phyloP scores from a whole-genome alignment of 257 asterid species.

The Capsicum chinense region DNA sequence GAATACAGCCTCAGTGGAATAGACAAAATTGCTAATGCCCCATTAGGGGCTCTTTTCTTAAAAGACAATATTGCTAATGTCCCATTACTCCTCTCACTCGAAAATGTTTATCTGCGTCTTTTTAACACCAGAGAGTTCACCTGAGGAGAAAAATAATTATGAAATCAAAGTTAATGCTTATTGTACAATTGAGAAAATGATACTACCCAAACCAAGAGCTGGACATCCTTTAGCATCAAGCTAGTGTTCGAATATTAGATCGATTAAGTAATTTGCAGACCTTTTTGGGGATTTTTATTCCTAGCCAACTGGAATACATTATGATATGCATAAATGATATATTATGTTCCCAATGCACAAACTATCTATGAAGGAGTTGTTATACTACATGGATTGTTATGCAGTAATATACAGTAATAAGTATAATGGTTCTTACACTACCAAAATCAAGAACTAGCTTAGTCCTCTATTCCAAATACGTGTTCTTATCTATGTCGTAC shows the following conservation, averaged over 20 bases:
- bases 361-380: neutral
- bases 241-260: neutral
- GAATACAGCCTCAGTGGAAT: neutral
- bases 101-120: neutral
- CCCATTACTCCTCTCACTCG: neutral
- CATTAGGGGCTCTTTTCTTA: neutral
- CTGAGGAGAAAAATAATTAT: neutral
- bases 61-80: neutral
- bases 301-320: neutral
- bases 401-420: neutral
- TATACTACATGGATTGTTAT: neutral
- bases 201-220: neutral
- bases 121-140: neutral
- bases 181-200: neutral
- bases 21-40: neutral
- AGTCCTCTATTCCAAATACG: neutral
- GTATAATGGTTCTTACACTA: neutral
- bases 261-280: neutral
- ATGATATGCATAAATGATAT: neutral
- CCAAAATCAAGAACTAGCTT: slow-evolving; percentile 6
- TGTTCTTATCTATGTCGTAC: neutral
- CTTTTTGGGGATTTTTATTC: neutral
- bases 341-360: neutral
- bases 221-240: neutral
- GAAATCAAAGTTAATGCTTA: neutral